Base-by-base conservation (phyloP, 2,329 filamentous ascomycete species). In the Coniosporium tulheliwenetii region DNA sequence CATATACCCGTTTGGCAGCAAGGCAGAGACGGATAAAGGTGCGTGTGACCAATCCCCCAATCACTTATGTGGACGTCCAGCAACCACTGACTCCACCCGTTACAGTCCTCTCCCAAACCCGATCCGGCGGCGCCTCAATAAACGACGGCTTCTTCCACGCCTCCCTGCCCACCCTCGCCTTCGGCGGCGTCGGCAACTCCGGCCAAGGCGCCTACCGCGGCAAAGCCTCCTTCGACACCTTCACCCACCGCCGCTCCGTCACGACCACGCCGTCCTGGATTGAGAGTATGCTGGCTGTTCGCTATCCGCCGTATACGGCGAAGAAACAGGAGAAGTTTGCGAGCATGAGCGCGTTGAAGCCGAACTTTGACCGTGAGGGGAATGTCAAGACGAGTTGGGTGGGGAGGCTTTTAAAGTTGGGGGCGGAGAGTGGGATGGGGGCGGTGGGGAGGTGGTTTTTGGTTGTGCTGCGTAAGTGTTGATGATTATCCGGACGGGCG, bases 1-100 rank as follows among this genome's bases (percentile, higher is more conserved):
- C 8, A 67, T 95, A 36, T 93, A 85, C 58, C 75, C 83, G 5
- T 96, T 96, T 61, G 89, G 87, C 41, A 81, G 70, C 46, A 83
- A 85, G 52, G 67, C 67, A 2, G 89, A 95, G 56, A 83, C 80
- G 37, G 69, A 81, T 29, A 81, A 81, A 56, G 68, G 81, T 84
- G 66, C 51, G 69, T 54, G 32, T 33, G 3, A 10, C 8, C 32
- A 33, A 4, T 8, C 32, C 13, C 32, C 32, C 10, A 12, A 33
- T 33, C 10, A 8, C 32, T 13, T 8, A 12, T 33, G 32, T 8
- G 19, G 7, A 7, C 7, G 7, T 3, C 14, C 8, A 37, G 3
- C 10, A 37, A 13, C 36, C 3, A 37, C 13, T 37, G 36, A 26
- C 36, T 37, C 33, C 35, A 4, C 36, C 29, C 19, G 16, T 3